Evolutionary conservation across 495 filamentous ascomycete species (phyloP).

Genomic region (Ascodesmis nigricans): DNA sequence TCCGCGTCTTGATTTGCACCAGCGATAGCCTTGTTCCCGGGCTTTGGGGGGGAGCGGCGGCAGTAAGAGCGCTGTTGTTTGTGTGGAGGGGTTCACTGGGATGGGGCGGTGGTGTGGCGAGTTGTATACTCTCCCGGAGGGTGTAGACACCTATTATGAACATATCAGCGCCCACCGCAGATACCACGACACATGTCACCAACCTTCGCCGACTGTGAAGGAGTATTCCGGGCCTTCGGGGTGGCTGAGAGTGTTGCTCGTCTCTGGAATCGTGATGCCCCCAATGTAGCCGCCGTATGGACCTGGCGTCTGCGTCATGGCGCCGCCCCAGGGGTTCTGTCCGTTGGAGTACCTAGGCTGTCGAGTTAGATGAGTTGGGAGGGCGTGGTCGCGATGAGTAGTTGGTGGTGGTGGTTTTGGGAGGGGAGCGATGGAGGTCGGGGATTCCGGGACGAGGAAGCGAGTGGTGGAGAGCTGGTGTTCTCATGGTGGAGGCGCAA

Average conservation of each 20-base stretch:
- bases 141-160: slow-evolving; percentile 50
- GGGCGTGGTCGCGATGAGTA: no score
- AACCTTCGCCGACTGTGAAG: slow-evolving; percentile 83
- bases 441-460: no score
- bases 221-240: slow-evolving; percentile 59
- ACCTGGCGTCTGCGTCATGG: slow-evolving; percentile 9
- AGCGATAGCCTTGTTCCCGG: slow-evolving; percentile 72
- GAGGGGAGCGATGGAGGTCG: no score
- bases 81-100: slow-evolving; percentile 69
- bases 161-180: slow-evolving; percentile 4
- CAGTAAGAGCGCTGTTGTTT: slow-evolving; percentile 77
- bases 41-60: slow-evolving; percentile 55
- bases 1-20: slow-evolving; percentile 36
- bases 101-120: slow-evolving; percentile 87
- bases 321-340: slow-evolving; percentile 10
- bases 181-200: slow-evolving; percentile 8
- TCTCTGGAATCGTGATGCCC: slow-evolving; percentile 50
- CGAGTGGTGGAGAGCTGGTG: no score
- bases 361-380: no score
- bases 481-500: no score
- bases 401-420: no score
- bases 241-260: slow-evolving; percentile 65
- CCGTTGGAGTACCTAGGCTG: slow-evolving; percentile 15
- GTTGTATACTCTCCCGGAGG: slow-evolving; percentile 68
- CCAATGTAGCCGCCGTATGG: no score